Evolutionary conservation across 345 rosid genomes (phyloP), one percentile per base, ranked within the genome.

Genomic region (Boechera divaricarpa): DNA sequence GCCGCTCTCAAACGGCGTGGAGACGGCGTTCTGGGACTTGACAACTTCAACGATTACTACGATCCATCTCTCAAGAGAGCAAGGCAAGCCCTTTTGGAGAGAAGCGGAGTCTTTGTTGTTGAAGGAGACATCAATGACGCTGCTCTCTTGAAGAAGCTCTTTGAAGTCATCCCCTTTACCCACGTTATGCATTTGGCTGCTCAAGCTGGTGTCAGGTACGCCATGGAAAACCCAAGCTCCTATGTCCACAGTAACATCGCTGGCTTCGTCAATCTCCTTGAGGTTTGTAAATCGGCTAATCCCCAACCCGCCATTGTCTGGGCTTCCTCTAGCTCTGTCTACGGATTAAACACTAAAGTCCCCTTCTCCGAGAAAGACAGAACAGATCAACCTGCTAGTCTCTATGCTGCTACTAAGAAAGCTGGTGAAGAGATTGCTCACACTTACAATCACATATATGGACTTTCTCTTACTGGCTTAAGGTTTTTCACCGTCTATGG

Each of bases 321-420:
- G 87, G 90, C 90, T 2, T 86, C 90, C 18, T 86, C 87, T 2
- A 86, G 90, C 80, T 86, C 90, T 0, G 86, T 86, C 24, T 86
- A 86, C 11, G 90, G 87, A 18, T 73, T 86, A 16, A 86, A 86
- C 73, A 79, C 82, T 11, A 86, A 79, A 36, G 82, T 73, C 12
- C 89, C 89, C 2, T 86, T 86, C 74, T 86, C 86, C 1, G 89
- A 86, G 78, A 82, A 80, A 31, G 82, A 86, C 57, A n/a, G 70
- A 10, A 87, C 89, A 0, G 87, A 86, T 48, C 86, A 76, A 11
- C 89, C 89, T 0, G 84, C 89, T 1, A 84, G 87, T 72, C 78
- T 84, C 5, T 86, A 86, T 13, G 89, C 87, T 18, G 89, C 89
- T 26, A 84, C 89, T 3, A 86, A 86, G 76, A 86, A 86, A 48